Base-by-base conservation (phyloP, 2,329 filamentous ascomycete genomes). In the Ascochyta clinopodiicola region DNA sequence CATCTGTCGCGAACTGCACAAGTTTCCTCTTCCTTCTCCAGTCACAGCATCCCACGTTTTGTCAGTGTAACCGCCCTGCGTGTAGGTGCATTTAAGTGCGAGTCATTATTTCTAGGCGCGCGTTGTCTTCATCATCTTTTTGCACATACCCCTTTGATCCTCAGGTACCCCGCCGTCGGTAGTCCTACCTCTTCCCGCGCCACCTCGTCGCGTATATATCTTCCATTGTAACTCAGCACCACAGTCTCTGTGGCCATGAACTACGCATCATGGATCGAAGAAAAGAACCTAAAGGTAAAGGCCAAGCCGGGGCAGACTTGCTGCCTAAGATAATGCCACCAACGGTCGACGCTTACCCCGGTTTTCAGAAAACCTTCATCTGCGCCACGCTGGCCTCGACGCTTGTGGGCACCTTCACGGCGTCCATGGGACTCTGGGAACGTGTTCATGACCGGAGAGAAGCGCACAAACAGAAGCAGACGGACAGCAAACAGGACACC, bases 231-330 rank as follows among this genome's bases (percentile, higher is more conserved):
- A 40, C 43, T 49, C 35, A 50, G 32, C 43, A 47, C 46, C 29
- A 36, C 25, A 25, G 47, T 17, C 40, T 46, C 38, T 43, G 57
- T 56, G 63, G 73, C 57, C 48, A 79, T 78, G 76, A 77, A 78
- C 57, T 78, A 78, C 69, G 66, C 75, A 61, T 77, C 77, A 62
- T 77, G 77, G 75, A 78, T 78, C 51, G 75, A 78, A 68, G 76
- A 78, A 68, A 75, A 77, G 60, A 78, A 77, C 53, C 73, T 78
- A 64, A 78, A 78, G 63, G 73, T 75, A 68, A 53, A 42, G 34
- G 27, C 29, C 45, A 36, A 35, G 13, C 29, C 17, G 21, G 15
- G 37, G 52, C 42, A 42, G 52, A 56, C 34, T 47, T 56, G 38
- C 52, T 56, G 52, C 46, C 52, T 10, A 56, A 46, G 46, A 56